These are phyloP conservation scores for Phaeotremella fagi DNA, from an alignment of 768 basidiomycete species.

Conservation along the genomic window DNA sequence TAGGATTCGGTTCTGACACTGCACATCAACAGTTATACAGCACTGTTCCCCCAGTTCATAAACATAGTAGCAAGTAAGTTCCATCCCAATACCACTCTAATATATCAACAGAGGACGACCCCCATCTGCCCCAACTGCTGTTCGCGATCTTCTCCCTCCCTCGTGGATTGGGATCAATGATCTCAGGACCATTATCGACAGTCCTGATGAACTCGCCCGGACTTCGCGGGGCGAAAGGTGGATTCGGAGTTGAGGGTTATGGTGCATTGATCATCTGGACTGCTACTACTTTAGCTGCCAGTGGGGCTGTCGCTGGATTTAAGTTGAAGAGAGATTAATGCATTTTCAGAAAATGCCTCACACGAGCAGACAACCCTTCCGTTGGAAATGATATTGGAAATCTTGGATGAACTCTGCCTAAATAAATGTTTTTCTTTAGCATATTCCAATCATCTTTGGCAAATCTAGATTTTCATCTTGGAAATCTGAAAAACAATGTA, in stretches of 20 bases:
- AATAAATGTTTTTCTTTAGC: too few species aligned
- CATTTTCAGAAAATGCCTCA: too few species aligned
- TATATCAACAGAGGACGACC: slow-evolving; percentile 15
- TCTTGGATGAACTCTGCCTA: too few species aligned
- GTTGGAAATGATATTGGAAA: too few species aligned
- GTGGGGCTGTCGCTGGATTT: slow-evolving; percentile 26
- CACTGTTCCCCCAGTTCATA: slow-evolving; percentile 24
- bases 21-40: slow-evolving; percentile 18
- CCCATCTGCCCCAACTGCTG: slow-evolving; percentile 20
- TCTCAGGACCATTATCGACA: slow-evolving; percentile 20
- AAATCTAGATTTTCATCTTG: too few species aligned
- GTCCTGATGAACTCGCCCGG: slow-evolving; percentile 8
- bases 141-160: slow-evolving; percentile 27
- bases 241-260: slow-evolving; percentile 21
- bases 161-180: slow-evolving; percentile 21
- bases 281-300: slow-evolving; percentile 12
- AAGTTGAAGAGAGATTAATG: slow-evolving; percentile 25
- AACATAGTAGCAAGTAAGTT: slow-evolving; percentile 16
- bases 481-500: too few species aligned
- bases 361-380: too few species aligned
- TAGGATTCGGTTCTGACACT: too few species aligned
- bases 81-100: background rate
- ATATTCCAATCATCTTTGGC: too few species aligned
- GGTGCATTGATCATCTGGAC: slow-evolving; percentile 28
- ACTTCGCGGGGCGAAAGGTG: slow-evolving; percentile 5